A percentile compares a stretch with the other conserved stretches of the same genome.
These are phyloP conservation scores for Eucalyptus virginea DNA, from an alignment of 345 rosid species.

Conservation along the genomic window DNA sequence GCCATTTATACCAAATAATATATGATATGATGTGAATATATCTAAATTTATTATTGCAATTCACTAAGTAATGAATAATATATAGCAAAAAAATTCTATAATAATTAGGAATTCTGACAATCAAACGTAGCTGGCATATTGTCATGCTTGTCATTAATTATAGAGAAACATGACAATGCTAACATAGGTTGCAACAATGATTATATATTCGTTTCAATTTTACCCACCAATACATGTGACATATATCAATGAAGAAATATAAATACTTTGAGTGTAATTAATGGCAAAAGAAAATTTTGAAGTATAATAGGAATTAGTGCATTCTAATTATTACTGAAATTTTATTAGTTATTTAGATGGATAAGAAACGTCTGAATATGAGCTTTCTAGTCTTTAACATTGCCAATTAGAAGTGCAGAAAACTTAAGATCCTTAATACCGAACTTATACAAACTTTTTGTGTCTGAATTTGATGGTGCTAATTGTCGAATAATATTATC, in stretches of 20 bases:
- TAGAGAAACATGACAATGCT: not conserved
- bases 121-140: too few species aligned
- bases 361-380: not conserved
- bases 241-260: not conserved
- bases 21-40: too few species aligned
- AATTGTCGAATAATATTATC: not conserved
- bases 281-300: not conserved
- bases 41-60: too few species aligned
- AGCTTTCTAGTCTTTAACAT: not conserved
- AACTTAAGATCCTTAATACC: not conserved
- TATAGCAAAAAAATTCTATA: too few species aligned
- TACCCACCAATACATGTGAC: not conserved
- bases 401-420: not conserved
- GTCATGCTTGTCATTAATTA: not conserved
- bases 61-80: too few species aligned
- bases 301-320: not conserved
- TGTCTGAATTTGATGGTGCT: not conserved
- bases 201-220: not conserved
- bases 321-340: not conserved
- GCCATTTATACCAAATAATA: too few species aligned
- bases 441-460: not conserved
- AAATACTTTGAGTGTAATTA: not conserved
- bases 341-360: not conserved
- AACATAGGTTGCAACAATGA: not conserved
- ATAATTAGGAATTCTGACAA: too few species aligned